Evolutionary conservation across 1,139 yeast genomes (phyloP).

Genomic region (Geotrichum histeridarum): DNA sequence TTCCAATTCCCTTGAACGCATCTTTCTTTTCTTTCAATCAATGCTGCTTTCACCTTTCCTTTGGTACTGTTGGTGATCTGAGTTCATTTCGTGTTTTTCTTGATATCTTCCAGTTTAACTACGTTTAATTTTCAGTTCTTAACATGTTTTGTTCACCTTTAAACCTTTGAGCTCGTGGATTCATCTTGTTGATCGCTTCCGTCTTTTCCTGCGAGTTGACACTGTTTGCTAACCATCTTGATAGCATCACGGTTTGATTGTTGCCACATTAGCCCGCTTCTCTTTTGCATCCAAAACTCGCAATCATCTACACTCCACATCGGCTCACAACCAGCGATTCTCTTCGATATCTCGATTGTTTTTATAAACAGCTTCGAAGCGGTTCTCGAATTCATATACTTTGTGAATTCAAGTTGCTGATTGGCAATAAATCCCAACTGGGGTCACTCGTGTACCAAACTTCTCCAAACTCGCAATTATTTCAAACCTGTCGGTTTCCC

Average conservation of each 20-base stretch:
- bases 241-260: not conserved
- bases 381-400: not conserved
- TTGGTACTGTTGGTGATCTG: not conserved
- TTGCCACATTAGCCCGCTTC: not conserved
- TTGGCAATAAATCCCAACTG: not conserved
- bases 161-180: not conserved
- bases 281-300: not conserved
- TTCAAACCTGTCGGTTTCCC: slow-evolving; percentile 7
- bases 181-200: not conserved
- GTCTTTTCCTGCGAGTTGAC: not conserved
- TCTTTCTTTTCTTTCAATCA: too few relatives aligned
- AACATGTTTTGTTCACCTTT: not conserved
- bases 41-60: not conserved
- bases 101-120: not conserved
- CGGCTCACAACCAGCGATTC: not conserved
- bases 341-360: not conserved
- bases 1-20: too few relatives aligned
- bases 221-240: not conserved
- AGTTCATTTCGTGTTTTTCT: not conserved
- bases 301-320: not conserved
- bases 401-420: not conserved
- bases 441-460: not conserved
- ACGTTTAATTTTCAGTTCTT: not conserved
- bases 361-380: not conserved
- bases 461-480: slow-evolving; percentile 1